Conservation (phyloP, 1,284 basidiomycete genomes). For the Microbotryum scabiosae region DNA sequence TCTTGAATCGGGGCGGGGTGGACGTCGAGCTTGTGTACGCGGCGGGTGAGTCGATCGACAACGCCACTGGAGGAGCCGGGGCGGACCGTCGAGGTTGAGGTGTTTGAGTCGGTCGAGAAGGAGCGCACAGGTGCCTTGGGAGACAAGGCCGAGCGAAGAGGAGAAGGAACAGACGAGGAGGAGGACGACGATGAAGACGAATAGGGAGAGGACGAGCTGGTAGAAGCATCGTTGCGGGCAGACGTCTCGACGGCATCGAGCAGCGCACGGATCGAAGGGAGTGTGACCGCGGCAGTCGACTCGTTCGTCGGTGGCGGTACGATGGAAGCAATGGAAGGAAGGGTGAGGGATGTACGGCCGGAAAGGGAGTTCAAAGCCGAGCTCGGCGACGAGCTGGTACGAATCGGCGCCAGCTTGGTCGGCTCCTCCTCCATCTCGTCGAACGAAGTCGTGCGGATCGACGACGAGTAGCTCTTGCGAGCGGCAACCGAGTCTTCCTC, state of each 20-base stretch:
- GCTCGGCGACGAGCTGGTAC: not conserved
- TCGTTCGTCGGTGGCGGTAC: not conserved
- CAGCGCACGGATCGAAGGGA: too few relatives aligned
- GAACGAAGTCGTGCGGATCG: constrained; percentile 10
- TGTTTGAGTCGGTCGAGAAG: constrained; percentile 7
- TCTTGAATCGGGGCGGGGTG: constrained; percentile 1
- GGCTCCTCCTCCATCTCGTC: not conserved
- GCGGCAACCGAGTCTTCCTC: not conserved
- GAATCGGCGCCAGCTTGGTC: constrained; percentile 3
- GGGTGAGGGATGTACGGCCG: not conserved
- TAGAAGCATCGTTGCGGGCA: constrained; percentile 2
- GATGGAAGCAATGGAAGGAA: constrained; percentile 5
- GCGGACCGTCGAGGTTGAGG: constrained; percentile 4
- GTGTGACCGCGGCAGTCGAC: not conserved
- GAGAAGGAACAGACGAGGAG: not conserved
- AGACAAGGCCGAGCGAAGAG: not conserved
- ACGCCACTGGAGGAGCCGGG: constrained; percentile 20
- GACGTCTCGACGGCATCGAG: not conserved
- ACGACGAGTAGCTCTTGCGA: constrained; percentile 5
- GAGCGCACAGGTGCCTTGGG: not conserved
- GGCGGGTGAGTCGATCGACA: constrained; percentile 26
- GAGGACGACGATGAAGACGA: not conserved
- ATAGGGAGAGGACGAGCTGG: not conserved
- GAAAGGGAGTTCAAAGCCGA: not conserved
- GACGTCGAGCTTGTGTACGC: constrained; percentile 25